phyloP scores from a whole-genome alignment of 179 eudicot genomes.

The Gypsophila paniculata region DNA sequence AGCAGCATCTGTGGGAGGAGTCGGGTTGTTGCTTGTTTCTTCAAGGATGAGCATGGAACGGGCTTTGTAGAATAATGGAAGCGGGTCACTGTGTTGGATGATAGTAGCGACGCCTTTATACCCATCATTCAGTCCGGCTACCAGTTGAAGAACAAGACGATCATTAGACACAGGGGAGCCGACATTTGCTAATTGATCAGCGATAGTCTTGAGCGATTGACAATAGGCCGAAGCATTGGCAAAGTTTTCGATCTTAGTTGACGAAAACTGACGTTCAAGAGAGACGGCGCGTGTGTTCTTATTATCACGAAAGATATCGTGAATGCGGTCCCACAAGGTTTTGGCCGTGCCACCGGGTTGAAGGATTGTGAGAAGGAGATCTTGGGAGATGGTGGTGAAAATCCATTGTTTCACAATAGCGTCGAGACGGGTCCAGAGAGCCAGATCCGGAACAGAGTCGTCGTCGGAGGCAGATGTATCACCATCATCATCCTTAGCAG shows the following conservation, averaged over 20 bases:
- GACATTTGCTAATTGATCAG: too few species aligned
- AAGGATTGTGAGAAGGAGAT: too few species aligned
- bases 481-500: not conserved
- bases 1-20: not conserved
- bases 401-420: not conserved
- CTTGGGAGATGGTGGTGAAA: too few species aligned
- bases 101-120: too few species aligned
- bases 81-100: too few species aligned
- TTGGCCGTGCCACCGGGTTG: too few species aligned
- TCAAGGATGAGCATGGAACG: not conserved
- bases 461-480: too few species aligned
- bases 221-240: not conserved
- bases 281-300: not conserved
- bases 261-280: not conserved
- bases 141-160: not conserved
- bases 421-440: not conserved
- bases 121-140: not conserved
- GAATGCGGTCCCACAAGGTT: too few species aligned
- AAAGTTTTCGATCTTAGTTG: not conserved
- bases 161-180: too few species aligned
- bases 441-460: too few species aligned
- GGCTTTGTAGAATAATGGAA: too few species aligned
- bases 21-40: not conserved
- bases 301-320: too few species aligned
- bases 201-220: not conserved